A percentile compares a stretch with the other conserved stretches of the same genome.
Conservation (phyloP, 225 moss, liverwort and hornwort genomes). For the Physcomitrium patens region DNA sequence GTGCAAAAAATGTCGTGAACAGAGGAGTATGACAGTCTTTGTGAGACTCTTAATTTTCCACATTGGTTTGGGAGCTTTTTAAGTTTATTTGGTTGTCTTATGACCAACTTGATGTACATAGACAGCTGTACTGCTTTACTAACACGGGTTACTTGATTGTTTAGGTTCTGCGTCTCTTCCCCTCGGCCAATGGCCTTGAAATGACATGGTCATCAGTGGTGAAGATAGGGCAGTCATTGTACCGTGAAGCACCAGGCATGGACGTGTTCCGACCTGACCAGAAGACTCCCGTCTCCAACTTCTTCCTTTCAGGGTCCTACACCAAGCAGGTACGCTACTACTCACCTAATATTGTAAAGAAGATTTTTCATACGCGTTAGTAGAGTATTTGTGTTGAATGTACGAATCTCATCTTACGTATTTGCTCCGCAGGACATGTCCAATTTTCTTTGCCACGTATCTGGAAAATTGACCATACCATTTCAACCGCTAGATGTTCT, state of each 20-base stretch:
- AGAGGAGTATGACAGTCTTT: too few species aligned
- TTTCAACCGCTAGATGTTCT: background rate
- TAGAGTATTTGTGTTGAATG: background rate
- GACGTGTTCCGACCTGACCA: conserved; percentile 63
- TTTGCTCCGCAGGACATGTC: background rate
- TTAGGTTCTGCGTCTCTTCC: conserved; percentile 60
- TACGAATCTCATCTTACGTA: background rate
- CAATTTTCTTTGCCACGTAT: background rate
- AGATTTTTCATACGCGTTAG: background rate
- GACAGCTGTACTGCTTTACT: background rate
- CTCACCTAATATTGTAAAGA: background rate
- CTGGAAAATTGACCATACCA: background rate
- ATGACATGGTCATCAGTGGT: conserved; percentile 74
- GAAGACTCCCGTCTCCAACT: conserved; percentile 64
- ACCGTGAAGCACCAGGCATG: conserved; percentile 69
- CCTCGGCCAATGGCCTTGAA: conserved; percentile 56
- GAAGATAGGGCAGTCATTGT: conserved; percentile 66
- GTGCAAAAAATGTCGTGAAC: too few species aligned
- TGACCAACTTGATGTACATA: background rate
- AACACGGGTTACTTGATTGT: background rate
- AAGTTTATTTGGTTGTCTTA: background rate
- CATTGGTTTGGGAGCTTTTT: background rate
- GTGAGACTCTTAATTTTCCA: background rate
- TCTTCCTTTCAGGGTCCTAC: conserved; percentile 69
- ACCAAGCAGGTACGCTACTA: conserved; percentile 51